Percentiles rank a stretch among this genome's conserved stretches.
These are phyloP conservation scores for Papiliotrema laurentii DNA, from an alignment of 1,284 basidiomycete genomes.

Conservation along the genomic window DNA sequence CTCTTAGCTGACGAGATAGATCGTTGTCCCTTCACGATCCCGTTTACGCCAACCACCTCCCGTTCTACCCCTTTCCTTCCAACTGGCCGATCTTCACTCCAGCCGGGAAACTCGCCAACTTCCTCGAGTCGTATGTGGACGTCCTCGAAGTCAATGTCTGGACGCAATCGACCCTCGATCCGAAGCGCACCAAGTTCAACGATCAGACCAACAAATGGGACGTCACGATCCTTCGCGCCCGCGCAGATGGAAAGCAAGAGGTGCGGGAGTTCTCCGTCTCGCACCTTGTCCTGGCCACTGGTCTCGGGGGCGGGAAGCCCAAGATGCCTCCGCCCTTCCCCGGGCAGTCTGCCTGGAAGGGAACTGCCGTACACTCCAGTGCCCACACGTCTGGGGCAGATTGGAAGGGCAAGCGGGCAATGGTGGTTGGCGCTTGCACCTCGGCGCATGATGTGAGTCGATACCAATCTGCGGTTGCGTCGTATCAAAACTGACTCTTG, in stretches of 20 bases:
- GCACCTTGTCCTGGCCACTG: constrained; percentile 57
- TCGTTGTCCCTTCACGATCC: constrained; percentile 62
- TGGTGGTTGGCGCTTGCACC: constrained; percentile 60
- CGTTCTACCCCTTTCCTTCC: constrained; percentile 28
- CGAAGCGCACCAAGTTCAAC: constrained; percentile 50
- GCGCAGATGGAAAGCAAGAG: constrained; percentile 40
- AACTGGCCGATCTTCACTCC: constrained; percentile 36
- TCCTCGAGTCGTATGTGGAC: constrained; percentile 64
- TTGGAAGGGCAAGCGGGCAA: constrained; percentile 58
- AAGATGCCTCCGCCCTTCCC: constrained; percentile 49
- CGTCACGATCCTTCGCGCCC: constrained; percentile 51
- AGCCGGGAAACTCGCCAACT: constrained; percentile 58
- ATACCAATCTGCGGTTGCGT: not conserved
- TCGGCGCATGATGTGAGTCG: constrained; percentile 50
- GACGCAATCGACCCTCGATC: constrained; percentile 55
- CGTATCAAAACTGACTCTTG: not conserved
- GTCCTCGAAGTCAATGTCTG: constrained; percentile 63
- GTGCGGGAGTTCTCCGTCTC: constrained; percentile 53
- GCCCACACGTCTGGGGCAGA: constrained; percentile 53
- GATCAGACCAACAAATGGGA: constrained; percentile 55
- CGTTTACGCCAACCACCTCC: constrained; percentile 49
- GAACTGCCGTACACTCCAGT: constrained; percentile 57
- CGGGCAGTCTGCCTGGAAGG: constrained; percentile 56
- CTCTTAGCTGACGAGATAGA: constrained; percentile 1
- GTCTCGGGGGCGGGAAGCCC: constrained; percentile 57